Conservation (phyloP, 768 basidiomycete genomes). For the Filobasidium wieringae region DNA sequence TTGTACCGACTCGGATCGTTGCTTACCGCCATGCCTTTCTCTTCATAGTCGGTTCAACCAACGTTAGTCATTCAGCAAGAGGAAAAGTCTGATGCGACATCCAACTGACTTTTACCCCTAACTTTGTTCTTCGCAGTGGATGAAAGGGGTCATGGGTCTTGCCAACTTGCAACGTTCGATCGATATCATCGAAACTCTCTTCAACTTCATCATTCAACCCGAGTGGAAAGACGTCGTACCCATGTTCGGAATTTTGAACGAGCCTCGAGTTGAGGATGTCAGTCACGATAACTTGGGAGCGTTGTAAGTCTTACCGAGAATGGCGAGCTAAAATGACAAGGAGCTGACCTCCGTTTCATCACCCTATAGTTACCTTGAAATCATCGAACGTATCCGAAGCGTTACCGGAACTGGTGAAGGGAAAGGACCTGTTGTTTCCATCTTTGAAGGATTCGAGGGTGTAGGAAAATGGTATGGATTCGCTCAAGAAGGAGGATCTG, state of each 20-base stretch:
- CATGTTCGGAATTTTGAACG: slow-evolving; percentile 39
- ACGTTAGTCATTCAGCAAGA: not conserved
- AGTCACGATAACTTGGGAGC: slow-evolving; percentile 27
- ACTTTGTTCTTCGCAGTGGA: slow-evolving; percentile 23
- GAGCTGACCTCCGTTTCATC: not conserved
- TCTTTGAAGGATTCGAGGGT: slow-evolving; percentile 58
- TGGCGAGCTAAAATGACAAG: too few relatives aligned
- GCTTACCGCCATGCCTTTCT: not conserved
- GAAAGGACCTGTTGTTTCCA: slow-evolving; percentile 48
- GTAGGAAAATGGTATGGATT: slow-evolving; percentile 45
- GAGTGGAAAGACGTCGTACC: slow-evolving; percentile 32
- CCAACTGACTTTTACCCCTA: slow-evolving; percentile 3
- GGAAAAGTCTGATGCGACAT: not conserved
- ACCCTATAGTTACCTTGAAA: slow-evolving; percentile 36
- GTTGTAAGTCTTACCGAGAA: too few relatives aligned
- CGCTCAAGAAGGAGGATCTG: slow-evolving; percentile 25
- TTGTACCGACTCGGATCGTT: not conserved
- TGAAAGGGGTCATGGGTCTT: slow-evolving; percentile 67
- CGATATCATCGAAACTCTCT: slow-evolving; percentile 77
- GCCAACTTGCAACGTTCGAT: slow-evolving; percentile 87
- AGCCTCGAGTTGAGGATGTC: slow-evolving; percentile 31
- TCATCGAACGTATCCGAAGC: slow-evolving; percentile 50
- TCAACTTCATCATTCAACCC: slow-evolving; percentile 64
- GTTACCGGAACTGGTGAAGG: slow-evolving; percentile 65
- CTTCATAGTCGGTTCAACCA: not conserved